Conservation (phyloP, 176 grass and related monocot species). For the Sorghum bicolor region DNA sequence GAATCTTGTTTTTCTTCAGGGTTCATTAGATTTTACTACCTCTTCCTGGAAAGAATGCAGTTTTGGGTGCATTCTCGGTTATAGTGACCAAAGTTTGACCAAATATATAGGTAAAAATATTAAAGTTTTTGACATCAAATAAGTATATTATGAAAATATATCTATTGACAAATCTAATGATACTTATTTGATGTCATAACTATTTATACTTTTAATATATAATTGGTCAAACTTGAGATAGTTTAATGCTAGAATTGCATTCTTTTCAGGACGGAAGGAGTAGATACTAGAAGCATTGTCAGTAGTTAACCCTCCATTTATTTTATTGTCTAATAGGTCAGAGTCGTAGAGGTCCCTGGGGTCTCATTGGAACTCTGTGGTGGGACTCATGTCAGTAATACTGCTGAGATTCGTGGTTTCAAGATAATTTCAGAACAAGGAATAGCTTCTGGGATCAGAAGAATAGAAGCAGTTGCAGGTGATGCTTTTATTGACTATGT, state of each 20-base stretch:
- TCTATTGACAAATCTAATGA: neutral
- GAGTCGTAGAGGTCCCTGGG: slow-evolving; percentile 91
- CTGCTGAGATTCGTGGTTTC: slow-evolving; percentile 87
- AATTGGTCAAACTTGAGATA: neutral
- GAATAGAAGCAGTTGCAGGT: slow-evolving; percentile 92
- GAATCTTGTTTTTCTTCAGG: neutral
- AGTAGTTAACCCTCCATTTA: neutral
- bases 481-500: slow-evolving; percentile 95
- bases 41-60: too few species aligned
- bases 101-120: too few species aligned
- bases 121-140: too few species aligned
- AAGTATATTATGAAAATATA: neutral
- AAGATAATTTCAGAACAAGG: slow-evolving; percentile 95
- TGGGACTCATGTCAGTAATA: slow-evolving; percentile 92
- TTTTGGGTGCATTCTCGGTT: too few species aligned
- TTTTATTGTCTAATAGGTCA: slow-evolving; percentile 52
- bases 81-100: too few species aligned
- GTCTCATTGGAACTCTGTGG: slow-evolving; percentile 97
- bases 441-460: slow-evolving; percentile 92
- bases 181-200: neutral
- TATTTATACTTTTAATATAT: neutral
- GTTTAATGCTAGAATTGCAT: neutral
- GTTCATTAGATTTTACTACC: neutral
- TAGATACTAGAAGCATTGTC: neutral
- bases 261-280: neutral